Conservation (phyloP, 192 early-diverging fungal genomes). For the Entomortierella beljakovae region DNA sequence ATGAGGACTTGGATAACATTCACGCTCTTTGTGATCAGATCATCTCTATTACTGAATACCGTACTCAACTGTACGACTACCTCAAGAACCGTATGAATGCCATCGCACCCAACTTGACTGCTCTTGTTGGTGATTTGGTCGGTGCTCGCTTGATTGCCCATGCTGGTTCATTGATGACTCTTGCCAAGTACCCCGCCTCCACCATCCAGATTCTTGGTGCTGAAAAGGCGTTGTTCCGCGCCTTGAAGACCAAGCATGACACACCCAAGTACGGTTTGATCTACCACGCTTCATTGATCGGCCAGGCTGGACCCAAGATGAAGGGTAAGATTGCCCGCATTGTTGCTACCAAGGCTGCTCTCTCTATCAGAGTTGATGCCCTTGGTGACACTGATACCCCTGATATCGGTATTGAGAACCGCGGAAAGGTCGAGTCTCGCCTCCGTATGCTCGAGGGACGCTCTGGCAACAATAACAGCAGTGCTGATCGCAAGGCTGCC, state of each 20-base stretch:
- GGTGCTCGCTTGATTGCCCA: slow-evolving; percentile 98
- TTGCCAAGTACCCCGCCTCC: slow-evolving; percentile 97
- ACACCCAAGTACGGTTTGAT: slow-evolving; percentile 99
- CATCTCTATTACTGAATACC: slow-evolving; percentile 95
- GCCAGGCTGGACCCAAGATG: slow-evolving; percentile 94
- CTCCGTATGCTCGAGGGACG: slow-evolving; percentile 92
- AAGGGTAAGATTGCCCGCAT: slow-evolving; percentile 99
- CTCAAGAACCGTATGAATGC: slow-evolving; percentile 97
- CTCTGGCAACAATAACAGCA: slow-evolving; percentile 60
- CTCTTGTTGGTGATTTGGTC: slow-evolving; percentile 98
- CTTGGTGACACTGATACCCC: slow-evolving; percentile 82
- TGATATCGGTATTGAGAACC: slow-evolving; percentile 87
- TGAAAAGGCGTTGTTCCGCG: slow-evolving; percentile 99
- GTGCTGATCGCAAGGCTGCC: slow-evolving; percentile 76
- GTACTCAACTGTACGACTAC: slow-evolving; percentile 95
- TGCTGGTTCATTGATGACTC: slow-evolving; percentile 95
- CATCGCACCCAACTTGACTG: slow-evolving; percentile 90
- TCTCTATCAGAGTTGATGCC: slow-evolving; percentile 93
- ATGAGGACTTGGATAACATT: slow-evolving; percentile 98
- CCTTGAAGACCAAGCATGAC: slow-evolving; percentile 98
- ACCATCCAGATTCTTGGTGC: slow-evolving; percentile 99
- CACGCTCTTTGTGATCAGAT: slow-evolving; percentile 94
- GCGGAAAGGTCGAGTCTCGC: slow-evolving; percentile 89
- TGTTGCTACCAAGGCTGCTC: slow-evolving; percentile 91
- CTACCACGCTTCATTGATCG: slow-evolving; percentile 97